Evolutionary conservation across 495 filamentous ascomycete species (phyloP).

Genomic region (Penicillium coffeae): DNA sequence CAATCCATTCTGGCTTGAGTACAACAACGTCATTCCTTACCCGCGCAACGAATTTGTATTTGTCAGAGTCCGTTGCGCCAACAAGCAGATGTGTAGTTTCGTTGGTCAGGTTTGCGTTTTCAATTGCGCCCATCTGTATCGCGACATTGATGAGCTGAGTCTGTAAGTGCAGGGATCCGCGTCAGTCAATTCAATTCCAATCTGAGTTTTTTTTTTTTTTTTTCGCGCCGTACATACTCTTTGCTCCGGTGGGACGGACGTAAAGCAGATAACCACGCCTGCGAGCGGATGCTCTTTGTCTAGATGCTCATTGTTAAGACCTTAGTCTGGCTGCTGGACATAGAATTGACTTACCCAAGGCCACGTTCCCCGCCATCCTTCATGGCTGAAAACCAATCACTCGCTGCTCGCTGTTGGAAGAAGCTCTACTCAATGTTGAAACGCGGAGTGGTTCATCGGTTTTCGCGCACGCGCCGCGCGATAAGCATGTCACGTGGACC

Average conservation of each 20-base stretch:
- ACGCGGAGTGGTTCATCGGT: too few relatives aligned
- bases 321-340: neutral
- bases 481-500: too few relatives aligned
- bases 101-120: conserved; percentile 87
- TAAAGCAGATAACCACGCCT: conserved; percentile 88
- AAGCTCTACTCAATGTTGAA: too few relatives aligned
- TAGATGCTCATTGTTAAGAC: conserved; percentile 16
- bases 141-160: conserved; percentile 64
- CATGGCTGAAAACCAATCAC: conserved; percentile 35
- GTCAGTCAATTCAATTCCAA: conserved; percentile 8
- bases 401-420: too few relatives aligned
- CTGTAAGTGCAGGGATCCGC: conserved; percentile 39
- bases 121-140: conserved; percentile 76
- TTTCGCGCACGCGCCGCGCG: too few relatives aligned
- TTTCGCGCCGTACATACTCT: conserved; percentile 50
- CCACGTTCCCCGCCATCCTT: conserved; percentile 40
- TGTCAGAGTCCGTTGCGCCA: conserved; percentile 79
- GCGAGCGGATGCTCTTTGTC: conserved; percentile 63
- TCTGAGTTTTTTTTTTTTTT: too few relatives aligned
- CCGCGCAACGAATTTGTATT: conserved; percentile 92
- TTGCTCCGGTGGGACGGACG: conserved; percentile 74
- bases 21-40: conserved; percentile 81
- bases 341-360: conserved; percentile 28
- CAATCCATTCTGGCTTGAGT: conserved; percentile 75
- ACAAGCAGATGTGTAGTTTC: conserved; percentile 95